Evolutionary conservation across 176 grass and related monocot species (phyloP), one percentile per base, ranked within the genome.

Genomic region (Ananas comosus): DNA sequence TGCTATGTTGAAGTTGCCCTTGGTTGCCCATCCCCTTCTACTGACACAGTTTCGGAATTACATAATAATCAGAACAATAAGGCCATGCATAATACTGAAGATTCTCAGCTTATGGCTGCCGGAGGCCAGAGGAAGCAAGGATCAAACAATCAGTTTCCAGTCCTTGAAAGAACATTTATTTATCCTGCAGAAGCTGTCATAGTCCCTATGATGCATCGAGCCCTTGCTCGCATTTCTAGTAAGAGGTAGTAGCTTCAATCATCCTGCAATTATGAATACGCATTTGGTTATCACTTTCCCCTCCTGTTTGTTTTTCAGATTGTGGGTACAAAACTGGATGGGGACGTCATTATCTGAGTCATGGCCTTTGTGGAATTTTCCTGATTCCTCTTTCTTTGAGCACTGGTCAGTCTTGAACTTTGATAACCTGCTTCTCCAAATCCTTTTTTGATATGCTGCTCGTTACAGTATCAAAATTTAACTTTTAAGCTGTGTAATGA

Each of bases 311-410:
- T 42, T 86, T 64, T 48, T 57, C 81, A 96, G 92, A 80, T 82
- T 91, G 73, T 87, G 88, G 81, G 78, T 86, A 71, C 83, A 86
- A 51, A 73, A 85, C 71, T 85, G 76, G 49, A 70, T 68, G 14
- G 83, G 82, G 71, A 81, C 59, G 75, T 92, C 92, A 74, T 82
- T 73, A 51, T 84, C 75, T 78, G 92, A 89, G 83, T 85, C 69
- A 63, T 96, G 92, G 92, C 88, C 88, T 58, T 89, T 96, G 42
- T 96, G 92, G 92, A 96, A 96, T 57, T 92, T 96, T 77, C 74
- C 88, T 72, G 76, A 77, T 24, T 77, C 86, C 29, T 96, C 88
- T 82, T 91, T 87, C 65, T 81, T 92, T 64, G 81, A 78, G 74
- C 87, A 92, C 64, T 89, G 92, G 92, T 96, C 3, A 85, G 70